Evolutionary conservation across 2,329 filamentous ascomycete genomes (phyloP).

Genomic region (Neonectria neomacrospora): DNA sequence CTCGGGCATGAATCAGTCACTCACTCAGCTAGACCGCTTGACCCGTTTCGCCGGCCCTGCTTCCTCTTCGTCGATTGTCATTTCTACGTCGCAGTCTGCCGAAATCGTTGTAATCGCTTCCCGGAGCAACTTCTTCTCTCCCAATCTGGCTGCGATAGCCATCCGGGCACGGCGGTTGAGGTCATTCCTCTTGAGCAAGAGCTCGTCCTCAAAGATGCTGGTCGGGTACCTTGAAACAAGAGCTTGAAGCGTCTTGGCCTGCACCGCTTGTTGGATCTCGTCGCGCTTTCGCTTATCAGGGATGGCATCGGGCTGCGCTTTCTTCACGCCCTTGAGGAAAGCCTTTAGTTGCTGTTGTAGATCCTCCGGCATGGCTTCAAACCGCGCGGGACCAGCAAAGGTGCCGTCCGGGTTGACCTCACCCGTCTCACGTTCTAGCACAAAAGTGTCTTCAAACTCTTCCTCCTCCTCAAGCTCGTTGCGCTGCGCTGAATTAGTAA

Average conservation of each 20-base stretch:
- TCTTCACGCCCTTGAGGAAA: conserved; percentile 62
- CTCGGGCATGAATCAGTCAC: not conserved
- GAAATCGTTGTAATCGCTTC: conserved; percentile 58
- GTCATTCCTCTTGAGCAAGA: conserved; percentile 47
- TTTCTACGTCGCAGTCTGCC: conserved; percentile 42
- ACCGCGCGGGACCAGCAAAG: conserved; percentile 50
- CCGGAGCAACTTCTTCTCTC: conserved; percentile 75
- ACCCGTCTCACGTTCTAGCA: conserved; percentile 67
- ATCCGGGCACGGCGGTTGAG: conserved; percentile 59
- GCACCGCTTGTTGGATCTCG: conserved; percentile 55
- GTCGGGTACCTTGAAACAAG: conserved; percentile 57
- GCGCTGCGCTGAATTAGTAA: conserved; percentile 48
- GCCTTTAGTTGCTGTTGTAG: conserved; percentile 63
- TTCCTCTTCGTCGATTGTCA: conserved; percentile 40
- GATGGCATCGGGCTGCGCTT: conserved; percentile 54
- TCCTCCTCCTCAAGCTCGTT: conserved; percentile 70
- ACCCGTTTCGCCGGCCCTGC: conserved; percentile 46
- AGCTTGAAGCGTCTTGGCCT: conserved; percentile 52
- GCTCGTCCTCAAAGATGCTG: conserved; percentile 53
- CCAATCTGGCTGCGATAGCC: conserved; percentile 74
- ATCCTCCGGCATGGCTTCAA: conserved; percentile 60
- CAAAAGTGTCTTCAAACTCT: conserved; percentile 79
- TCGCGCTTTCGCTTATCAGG: conserved; percentile 63
- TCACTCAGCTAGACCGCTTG: conserved; percentile 39
- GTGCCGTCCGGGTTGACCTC: conserved; percentile 63